These are phyloP conservation scores for Pseudogymnoascus verrucosus DNA, from an alignment of 2,329 filamentous ascomycete species.

Conservation along the genomic window DNA sequence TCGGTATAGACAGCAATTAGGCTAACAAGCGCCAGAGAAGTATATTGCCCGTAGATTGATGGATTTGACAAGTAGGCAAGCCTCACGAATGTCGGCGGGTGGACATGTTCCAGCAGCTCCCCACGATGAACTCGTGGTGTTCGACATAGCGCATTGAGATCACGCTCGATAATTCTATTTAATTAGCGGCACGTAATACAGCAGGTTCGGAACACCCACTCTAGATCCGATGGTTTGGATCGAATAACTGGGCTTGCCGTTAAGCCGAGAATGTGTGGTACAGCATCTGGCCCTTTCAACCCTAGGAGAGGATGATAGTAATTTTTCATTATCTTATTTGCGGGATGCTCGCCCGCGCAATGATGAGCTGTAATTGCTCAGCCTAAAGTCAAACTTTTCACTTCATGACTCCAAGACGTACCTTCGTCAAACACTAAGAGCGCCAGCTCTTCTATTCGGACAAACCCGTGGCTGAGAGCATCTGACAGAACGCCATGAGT, in stretches of 20 bases:
- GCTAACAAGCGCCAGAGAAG: neutral
- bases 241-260: conserved; percentile 28
- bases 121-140: conserved; percentile 47
- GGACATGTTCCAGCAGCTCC: conserved; percentile 35
- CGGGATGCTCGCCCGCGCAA: conserved; percentile 24
- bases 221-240: conserved; percentile 20
- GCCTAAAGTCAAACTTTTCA: neutral
- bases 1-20: conserved; percentile 38
- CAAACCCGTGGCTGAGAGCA: conserved; percentile 55
- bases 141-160: conserved; percentile 46
- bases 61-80: conserved; percentile 23
- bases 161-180: conserved; percentile 40
- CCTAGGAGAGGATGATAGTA: conserved; percentile 24
- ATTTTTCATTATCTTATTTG: conserved; percentile 25
- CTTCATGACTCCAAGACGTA: conserved; percentile 20
- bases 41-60: neutral
- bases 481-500: conserved; percentile 53
- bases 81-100: conserved; percentile 2
- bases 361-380: conserved; percentile 24
- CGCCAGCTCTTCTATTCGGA: conserved; percentile 44
- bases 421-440: conserved; percentile 62
- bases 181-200: neutral
- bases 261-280: conserved; percentile 27
- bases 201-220: conserved; percentile 14
- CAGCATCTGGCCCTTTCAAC: conserved; percentile 1